A percentile compares a stretch with the other conserved stretches of the same genome.
Evolutionary conservation across 208 protist species (phyloP).

Genomic region (Acanthamoeba quina): DNA sequence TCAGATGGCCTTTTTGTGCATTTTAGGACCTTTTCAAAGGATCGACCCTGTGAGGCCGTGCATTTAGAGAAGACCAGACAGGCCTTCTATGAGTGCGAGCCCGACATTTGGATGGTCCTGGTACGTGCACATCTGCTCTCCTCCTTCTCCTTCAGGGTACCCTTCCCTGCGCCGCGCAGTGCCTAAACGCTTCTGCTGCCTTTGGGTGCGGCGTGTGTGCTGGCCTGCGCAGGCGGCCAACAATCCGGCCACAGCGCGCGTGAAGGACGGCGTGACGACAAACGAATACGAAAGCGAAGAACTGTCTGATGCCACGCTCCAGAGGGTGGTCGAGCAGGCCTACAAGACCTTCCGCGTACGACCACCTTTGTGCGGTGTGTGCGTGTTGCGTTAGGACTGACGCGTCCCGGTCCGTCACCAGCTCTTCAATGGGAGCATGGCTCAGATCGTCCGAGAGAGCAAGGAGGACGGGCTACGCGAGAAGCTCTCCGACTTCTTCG

Average conservation of each 20-base stretch:
- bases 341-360: conserved; percentile 54
- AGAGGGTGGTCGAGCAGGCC: conserved; percentile 39
- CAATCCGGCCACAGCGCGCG: conserved; percentile 30
- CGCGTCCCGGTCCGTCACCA: background rate
- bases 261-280: conserved; percentile 3
- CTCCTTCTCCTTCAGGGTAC: background rate
- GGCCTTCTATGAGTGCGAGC: conserved; percentile 76
- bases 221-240: background rate
- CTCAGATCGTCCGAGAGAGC: background rate
- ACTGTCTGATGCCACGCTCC: conserved; percentile 31
- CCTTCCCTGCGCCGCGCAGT: background rate
- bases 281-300: conserved; percentile 58
- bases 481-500: conserved; percentile 67
- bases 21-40: conserved; percentile 81
- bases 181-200: too few species aligned
- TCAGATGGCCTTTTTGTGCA: background rate
- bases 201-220: background rate
- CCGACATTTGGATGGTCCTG: conserved; percentile 84
- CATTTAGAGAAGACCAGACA: conserved; percentile 80
- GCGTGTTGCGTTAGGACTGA: background rate
- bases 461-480: conserved; percentile 44
- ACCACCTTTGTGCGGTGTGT: conserved; percentile 6
- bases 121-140: background rate
- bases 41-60: conserved; percentile 80
- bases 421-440: conserved; percentile 71